phyloP scores from a whole-genome alignment of 164 flowering plant genomes.

The Hamamelis virginiana region DNA sequence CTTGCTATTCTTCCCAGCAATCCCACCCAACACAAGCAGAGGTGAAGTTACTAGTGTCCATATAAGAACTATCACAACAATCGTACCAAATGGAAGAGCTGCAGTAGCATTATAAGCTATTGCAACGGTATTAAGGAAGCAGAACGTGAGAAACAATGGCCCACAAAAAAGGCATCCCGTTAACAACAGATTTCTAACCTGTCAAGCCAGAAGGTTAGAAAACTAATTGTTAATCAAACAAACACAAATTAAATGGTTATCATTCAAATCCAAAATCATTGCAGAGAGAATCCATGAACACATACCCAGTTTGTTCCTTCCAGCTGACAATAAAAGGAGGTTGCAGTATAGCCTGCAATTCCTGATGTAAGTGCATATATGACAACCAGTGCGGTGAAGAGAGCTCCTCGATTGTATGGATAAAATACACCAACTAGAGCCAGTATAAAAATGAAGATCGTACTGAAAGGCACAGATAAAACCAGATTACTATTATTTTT shows the following conservation, averaged over 20 bases:
- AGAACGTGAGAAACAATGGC: slow-evolving; percentile 24
- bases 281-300: background rate
- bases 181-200: slow-evolving; percentile 26
- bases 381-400: slow-evolving; percentile 22
- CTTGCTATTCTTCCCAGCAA: slow-evolving; percentile 29
- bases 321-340: slow-evolving; percentile 28
- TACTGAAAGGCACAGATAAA: slow-evolving; percentile 11
- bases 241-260: too few species aligned
- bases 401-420: slow-evolving; percentile 27
- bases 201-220: background rate
- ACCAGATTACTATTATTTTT: too few species aligned
- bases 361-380: slow-evolving; percentile 29
- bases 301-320: slow-evolving; percentile 32
- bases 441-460: slow-evolving; percentile 22
- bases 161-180: slow-evolving; percentile 29
- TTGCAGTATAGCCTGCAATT: slow-evolving; percentile 24
- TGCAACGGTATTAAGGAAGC: slow-evolving; percentile 27
- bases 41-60: slow-evolving; percentile 30
- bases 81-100: slow-evolving; percentile 25
- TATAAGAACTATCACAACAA: slow-evolving; percentile 25
- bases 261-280: background rate
- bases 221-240: background rate
- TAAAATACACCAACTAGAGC: slow-evolving; percentile 27
- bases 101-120: slow-evolving; percentile 23
- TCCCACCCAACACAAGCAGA: slow-evolving; percentile 25